phyloP scores from a whole-genome alignment of 2,329 filamentous ascomycete species.

The Trichoderma atrobrunneum region DNA sequence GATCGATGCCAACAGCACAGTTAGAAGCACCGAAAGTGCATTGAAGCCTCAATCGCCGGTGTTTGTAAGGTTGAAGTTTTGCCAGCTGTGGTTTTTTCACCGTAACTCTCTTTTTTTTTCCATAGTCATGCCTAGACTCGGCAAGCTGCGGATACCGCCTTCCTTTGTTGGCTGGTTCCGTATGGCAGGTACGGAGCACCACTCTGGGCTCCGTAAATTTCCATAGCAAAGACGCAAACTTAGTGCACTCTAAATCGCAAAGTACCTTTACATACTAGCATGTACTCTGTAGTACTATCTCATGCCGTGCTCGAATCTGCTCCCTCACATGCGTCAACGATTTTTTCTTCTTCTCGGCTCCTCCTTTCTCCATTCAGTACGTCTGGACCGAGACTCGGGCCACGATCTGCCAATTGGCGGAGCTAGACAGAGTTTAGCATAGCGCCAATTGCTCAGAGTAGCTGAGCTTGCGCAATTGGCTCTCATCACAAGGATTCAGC shows the following conservation, averaged over 20 bases:
- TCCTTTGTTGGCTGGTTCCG: background rate
- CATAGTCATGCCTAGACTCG: slow-evolving; percentile 2
- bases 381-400: slow-evolving; percentile 9
- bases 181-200: slow-evolving; percentile 8
- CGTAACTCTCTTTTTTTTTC: slow-evolving; percentile 10
- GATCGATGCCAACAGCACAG: background rate
- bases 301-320: slow-evolving; percentile 7
- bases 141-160: slow-evolving; percentile 11
- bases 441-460: background rate
- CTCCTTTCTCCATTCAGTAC: slow-evolving; percentile 11
- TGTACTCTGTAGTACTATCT: background rate
- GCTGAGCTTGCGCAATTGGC: background rate
- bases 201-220: slow-evolving; percentile 4
- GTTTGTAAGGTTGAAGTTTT: slow-evolving; percentile 19
- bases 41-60: background rate
- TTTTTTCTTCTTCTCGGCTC: slow-evolving; percentile 10
- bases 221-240: background rate
- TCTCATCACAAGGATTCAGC: background rate
- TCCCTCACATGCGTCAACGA: slow-evolving; percentile 8
- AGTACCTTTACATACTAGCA: background rate
- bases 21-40: background rate
- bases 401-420: slow-evolving; percentile 10
- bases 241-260: background rate
- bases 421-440: background rate
- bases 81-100: background rate